phyloP scores from a whole-genome alignment of 768 basidiomycete species.

The Cystobasidium ongulense region DNA sequence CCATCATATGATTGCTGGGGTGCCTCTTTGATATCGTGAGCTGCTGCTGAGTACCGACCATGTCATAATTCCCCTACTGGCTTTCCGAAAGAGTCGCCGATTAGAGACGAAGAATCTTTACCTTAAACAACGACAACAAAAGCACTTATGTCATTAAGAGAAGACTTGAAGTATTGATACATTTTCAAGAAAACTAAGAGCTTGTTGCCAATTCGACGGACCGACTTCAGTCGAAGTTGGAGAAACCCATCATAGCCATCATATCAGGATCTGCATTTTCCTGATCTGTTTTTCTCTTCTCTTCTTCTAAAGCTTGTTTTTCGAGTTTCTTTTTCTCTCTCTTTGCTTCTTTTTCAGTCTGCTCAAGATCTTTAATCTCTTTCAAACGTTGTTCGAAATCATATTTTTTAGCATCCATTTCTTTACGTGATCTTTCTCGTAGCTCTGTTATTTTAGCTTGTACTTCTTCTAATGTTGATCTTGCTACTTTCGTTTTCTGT shows the following conservation, averaged over 20 bases:
- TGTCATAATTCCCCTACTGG: no score
- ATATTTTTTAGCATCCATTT: slow-evolving; percentile 74
- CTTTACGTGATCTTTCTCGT: slow-evolving; percentile 76
- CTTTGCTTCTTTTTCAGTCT: slow-evolving; percentile 22
- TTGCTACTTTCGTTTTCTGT: slow-evolving; percentile 83
- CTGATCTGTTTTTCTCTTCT: neutral
- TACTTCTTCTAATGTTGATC: slow-evolving; percentile 87
- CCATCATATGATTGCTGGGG: no score
- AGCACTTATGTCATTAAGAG: no score
- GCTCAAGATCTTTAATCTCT: slow-evolving; percentile 39
- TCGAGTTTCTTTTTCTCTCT: slow-evolving; percentile 31
- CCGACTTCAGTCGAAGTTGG: slow-evolving; percentile 6
- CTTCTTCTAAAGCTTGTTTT: slow-evolving; percentile 15
- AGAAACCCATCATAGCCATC: slow-evolving; percentile 25
- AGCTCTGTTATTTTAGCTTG: slow-evolving; percentile 78
- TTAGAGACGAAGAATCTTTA: no score
- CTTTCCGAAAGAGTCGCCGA: no score
- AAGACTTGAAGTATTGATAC: no score
- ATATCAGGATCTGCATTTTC: slow-evolving; percentile 21
- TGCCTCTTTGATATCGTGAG: no score
- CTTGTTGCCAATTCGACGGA: no score
- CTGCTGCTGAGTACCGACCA: no score
- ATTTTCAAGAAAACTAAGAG: no score
- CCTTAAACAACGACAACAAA: no score
- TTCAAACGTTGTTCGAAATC: slow-evolving; percentile 74